Conservation (phyloP, 176 grass and related monocot genomes). For the Musa troglodytarum region DNA sequence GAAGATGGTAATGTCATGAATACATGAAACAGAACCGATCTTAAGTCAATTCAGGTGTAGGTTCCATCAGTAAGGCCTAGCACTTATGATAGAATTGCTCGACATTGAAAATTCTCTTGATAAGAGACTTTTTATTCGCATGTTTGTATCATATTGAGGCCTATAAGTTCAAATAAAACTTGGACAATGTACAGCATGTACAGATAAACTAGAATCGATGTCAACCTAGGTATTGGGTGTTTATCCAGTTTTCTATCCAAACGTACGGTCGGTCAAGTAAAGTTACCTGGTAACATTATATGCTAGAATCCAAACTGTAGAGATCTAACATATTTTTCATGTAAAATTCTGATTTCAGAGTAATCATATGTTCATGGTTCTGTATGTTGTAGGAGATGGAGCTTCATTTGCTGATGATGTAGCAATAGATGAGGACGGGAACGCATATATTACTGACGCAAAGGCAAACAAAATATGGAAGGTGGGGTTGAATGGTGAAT, state of each 20-base stretch:
- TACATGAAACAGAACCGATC: background rate
- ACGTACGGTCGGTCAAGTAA: background rate
- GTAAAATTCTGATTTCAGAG: background rate
- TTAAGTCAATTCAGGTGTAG: background rate
- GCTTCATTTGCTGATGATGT: constrained; percentile 65
- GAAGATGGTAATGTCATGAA: background rate
- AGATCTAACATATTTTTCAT: background rate
- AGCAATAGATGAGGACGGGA: constrained; percentile 61
- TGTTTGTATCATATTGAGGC: background rate
- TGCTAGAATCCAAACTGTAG: background rate
- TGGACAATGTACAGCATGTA: background rate
- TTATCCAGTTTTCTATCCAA: no score
- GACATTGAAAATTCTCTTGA: background rate
- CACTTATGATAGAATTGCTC: background rate
- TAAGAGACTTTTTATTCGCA: background rate
- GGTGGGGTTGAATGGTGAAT: constrained; percentile 47
- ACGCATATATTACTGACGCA: constrained; percentile 66
- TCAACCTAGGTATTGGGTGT: no score
- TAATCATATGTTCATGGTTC: constrained; percentile 1
- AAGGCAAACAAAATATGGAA: constrained; percentile 82
- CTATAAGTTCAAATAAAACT: background rate
- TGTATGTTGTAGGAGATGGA: constrained; percentile 37
- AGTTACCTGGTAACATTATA: background rate
- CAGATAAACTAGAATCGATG: no score
- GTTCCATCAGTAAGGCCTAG: background rate